A percentile compares a stretch with the other conserved stretches of the same genome.
These are phyloP conservation scores for Patellifolia procumbens DNA, from an alignment of 179 eudicot species.

Conservation along the genomic window DNA sequence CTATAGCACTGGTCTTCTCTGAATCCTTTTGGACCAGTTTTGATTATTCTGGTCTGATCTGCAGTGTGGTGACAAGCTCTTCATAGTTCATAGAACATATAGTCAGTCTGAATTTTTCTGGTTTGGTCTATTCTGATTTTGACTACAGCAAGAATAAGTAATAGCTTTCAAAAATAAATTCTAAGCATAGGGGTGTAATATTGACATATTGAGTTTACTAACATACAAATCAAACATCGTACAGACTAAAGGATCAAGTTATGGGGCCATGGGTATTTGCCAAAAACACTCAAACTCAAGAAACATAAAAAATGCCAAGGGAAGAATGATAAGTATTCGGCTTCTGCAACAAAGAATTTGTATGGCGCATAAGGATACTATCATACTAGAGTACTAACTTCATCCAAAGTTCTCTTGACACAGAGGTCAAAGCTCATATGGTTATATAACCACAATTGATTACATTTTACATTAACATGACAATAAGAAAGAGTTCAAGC, in stretches of 20 bases:
- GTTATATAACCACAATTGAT: not conserved
- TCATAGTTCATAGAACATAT: no score
- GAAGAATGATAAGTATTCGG: no score
- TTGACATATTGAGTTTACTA: no score
- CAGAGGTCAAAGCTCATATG: not conserved
- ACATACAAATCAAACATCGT: not conserved
- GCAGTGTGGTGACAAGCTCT: no score
- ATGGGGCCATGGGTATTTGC: not conserved
- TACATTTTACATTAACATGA: not conserved
- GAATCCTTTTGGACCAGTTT: no score
- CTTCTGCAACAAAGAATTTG: not conserved
- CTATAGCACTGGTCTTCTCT: no score
- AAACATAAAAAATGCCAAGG: no score
- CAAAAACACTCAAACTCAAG: not conserved
- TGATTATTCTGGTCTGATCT: no score
- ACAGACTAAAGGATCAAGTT: no score
- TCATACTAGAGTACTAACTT: not conserved
- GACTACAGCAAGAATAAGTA: not conserved
- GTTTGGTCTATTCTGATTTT: no score
- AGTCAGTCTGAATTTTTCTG: no score
- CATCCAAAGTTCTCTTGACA: not conserved
- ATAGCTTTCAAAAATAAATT: not conserved
- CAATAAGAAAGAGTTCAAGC: not conserved
- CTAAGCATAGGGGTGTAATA: not conserved
- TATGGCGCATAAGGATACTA: not conserved